Conservation (phyloP, 2,329 filamentous ascomycete species). For the Fusarium sp. region DNA sequence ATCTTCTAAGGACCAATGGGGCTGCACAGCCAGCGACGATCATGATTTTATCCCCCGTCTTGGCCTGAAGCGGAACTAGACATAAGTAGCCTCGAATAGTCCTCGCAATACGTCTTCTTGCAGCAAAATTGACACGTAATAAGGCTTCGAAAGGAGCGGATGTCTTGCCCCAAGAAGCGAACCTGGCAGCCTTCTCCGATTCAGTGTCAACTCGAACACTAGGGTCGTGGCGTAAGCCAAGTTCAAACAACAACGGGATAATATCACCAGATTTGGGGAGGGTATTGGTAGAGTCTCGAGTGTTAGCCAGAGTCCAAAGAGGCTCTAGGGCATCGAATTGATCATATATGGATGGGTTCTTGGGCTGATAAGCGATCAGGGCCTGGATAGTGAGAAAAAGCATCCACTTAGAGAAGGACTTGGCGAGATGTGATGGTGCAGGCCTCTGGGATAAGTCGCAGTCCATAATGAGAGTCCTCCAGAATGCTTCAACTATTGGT, state of each 20-base stretch:
- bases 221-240: slow-evolving; percentile 15
- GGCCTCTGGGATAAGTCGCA: neutral
- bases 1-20: slow-evolving; percentile 24
- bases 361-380: neutral
- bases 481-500: neutral
- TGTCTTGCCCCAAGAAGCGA: slow-evolving; percentile 11
- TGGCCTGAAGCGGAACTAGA: slow-evolving; percentile 23
- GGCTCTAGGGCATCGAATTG: slow-evolving; percentile 33
- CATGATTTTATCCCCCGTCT: slow-evolving; percentile 12
- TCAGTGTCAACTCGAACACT: slow-evolving; percentile 7
- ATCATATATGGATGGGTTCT: slow-evolving; percentile 22
- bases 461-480: neutral
- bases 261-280: slow-evolving; percentile 29
- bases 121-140: slow-evolving; percentile 14
- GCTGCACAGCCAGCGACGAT: neutral
- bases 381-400: neutral
- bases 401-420: neutral
- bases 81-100: slow-evolving; percentile 33
- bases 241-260: slow-evolving; percentile 17
- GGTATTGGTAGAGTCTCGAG: slow-evolving; percentile 21
- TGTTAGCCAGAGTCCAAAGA: slow-evolving; percentile 36
- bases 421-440: neutral
- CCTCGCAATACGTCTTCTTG: slow-evolving; percentile 26
- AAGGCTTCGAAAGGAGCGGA: slow-evolving; percentile 30
- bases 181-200: slow-evolving; percentile 1